phyloP scores from a whole-genome alignment of 768 basidiomycete species.

The Mycena galericulata region DNA sequence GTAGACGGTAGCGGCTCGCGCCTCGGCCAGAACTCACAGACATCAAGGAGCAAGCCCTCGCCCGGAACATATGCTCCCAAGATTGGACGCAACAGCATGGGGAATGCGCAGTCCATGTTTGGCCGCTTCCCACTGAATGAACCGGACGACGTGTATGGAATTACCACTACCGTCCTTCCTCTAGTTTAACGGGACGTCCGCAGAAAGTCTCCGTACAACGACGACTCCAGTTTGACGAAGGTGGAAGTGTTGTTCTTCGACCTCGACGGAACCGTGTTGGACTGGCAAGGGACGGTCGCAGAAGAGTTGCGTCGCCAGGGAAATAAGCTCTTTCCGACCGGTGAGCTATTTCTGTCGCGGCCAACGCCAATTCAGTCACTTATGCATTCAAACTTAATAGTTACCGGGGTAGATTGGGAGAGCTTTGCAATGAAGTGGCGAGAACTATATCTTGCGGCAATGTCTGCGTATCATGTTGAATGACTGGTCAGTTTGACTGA shows the following conservation, averaged over 20 bases:
- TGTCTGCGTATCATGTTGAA: conserved; percentile 8
- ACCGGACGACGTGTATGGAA: conserved; percentile 24
- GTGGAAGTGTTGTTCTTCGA: conserved; percentile 35
- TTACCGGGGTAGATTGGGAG: conserved; percentile 23
- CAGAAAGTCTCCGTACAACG: conserved; percentile 21
- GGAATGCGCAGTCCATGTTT: not conserved
- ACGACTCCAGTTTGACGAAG: conserved; percentile 26
- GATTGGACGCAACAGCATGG: not conserved
- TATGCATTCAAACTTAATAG: not conserved
- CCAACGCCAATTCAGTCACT: not conserved
- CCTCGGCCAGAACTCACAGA: conserved; percentile 21
- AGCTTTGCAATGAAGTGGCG: conserved; percentile 28
- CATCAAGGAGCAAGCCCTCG: conserved; percentile 4
- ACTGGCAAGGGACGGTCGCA: conserved; percentile 30
- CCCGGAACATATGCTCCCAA: conserved; percentile 13
- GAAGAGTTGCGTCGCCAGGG: conserved; percentile 22
- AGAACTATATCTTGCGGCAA: conserved; percentile 16
- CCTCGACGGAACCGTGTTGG: conserved; percentile 31
- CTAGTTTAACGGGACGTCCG: not conserved
- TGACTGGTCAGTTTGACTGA: not conserved
- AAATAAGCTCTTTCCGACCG: conserved; percentile 15
- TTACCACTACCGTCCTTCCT: not conserved
- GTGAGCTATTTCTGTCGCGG: not conserved
- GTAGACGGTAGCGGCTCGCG: conserved; percentile 24
- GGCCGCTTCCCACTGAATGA: conserved; percentile 32